These are phyloP conservation scores for Sapria himalayana DNA, from an alignment of 345 rosid genomes.

Conservation along the genomic window DNA sequence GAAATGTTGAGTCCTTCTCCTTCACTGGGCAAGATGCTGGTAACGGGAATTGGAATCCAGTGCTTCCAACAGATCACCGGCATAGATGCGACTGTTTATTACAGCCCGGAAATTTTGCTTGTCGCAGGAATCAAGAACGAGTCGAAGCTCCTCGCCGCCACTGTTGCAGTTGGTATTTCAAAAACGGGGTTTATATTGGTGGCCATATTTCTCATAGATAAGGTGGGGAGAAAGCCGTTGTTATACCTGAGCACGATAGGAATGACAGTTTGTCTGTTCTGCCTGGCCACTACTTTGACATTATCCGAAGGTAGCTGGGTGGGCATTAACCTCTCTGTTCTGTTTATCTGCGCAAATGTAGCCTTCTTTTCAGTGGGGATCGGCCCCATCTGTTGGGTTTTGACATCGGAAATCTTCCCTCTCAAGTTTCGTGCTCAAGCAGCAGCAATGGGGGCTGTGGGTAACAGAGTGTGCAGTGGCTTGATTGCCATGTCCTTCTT, in stretches of 20 bases:
- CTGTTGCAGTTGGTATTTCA: conserved; percentile 56
- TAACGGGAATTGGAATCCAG: conserved; percentile 68
- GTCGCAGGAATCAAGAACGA: conserved; percentile 41
- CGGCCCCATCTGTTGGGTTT: conserved; percentile 68
- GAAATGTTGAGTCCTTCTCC: conserved; percentile 63
- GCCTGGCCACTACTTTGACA: conserved; percentile 34
- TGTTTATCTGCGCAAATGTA: conserved; percentile 54
- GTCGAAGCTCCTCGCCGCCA: conserved; percentile 44
- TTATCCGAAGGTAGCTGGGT: conserved; percentile 25
- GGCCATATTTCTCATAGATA: conserved; percentile 49
- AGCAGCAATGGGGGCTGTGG: conserved; percentile 54
- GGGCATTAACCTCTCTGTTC: conserved; percentile 23
- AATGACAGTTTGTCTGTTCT: conserved; percentile 49
- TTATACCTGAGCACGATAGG: conserved; percentile 70
- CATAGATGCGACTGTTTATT: conserved; percentile 61
- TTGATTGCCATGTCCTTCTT: conserved; percentile 70
- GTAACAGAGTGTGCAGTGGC: conserved; percentile 61
- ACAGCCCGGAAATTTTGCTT: conserved; percentile 56
- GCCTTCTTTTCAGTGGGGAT: conserved; percentile 72
- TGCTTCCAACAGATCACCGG: conserved; percentile 81
- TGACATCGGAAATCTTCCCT: conserved; percentile 70
- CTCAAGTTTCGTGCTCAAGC: conserved; percentile 64
- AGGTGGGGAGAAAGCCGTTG: conserved; percentile 52
- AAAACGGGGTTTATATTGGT: conserved; percentile 45
- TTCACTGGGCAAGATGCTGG: conserved; percentile 37